A percentile compares a stretch with the other conserved stretches of the same genome.
These are phyloP conservation scores for Coccinonectria pachysandricola DNA, from an alignment of 2,329 filamentous ascomycete species.

Conservation along the genomic window DNA sequence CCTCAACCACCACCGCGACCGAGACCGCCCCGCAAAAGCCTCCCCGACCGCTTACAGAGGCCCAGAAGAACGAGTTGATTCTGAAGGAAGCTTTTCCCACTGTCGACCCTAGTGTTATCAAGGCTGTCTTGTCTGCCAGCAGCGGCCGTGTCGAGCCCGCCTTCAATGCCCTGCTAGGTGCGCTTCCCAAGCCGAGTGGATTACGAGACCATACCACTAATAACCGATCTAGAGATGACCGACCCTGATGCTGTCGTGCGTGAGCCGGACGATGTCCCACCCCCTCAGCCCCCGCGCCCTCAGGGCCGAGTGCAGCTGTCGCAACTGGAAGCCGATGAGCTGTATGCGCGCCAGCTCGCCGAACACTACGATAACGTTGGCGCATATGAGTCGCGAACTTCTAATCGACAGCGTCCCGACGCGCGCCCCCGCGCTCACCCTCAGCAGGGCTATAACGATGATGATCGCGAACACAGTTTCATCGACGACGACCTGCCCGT, in stretches of 20 bases:
- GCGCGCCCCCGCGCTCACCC: constrained; percentile 28
- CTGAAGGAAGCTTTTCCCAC: constrained; percentile 88
- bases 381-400: constrained; percentile 47
- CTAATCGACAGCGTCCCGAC: constrained; percentile 27
- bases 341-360: constrained; percentile 84
- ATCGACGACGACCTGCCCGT: constrained; percentile 92
- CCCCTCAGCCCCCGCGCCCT: constrained; percentile 75
- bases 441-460: constrained; percentile 30
- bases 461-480: constrained; percentile 76
- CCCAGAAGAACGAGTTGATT: constrained; percentile 77
- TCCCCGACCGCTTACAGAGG: constrained; percentile 69
- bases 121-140: constrained; percentile 79
- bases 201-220: no score
- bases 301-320: constrained; percentile 51
- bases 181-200: no score
- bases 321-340: constrained; percentile 83
- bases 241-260: constrained; percentile 59
- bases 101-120: constrained; percentile 72
- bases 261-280: constrained; percentile 44
- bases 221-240: constrained; percentile 69
- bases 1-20: constrained; percentile 23
- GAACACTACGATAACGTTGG: constrained; percentile 70
- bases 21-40: constrained; percentile 63
- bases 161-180: constrained; percentile 87
- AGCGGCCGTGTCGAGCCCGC: constrained; percentile 81